Evolutionary conservation across 495 filamentous ascomycete species (phyloP), one percentile per base, ranked within the genome.

Genomic region (Daldinia concentrica): DNA sequence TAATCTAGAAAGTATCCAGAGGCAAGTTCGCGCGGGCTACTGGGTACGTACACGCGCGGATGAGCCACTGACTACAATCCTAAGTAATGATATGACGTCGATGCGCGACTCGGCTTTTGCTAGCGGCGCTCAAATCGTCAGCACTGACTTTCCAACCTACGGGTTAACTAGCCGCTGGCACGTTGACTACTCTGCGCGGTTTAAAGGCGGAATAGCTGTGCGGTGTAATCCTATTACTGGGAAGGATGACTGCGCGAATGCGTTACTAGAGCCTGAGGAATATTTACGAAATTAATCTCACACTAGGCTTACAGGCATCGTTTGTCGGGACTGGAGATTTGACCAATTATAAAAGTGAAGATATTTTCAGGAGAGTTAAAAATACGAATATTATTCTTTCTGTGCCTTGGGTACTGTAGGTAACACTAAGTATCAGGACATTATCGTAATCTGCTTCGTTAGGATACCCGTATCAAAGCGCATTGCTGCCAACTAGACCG

Each of bases 401-500:
- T 45, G 3, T 29, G 15, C 2, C 24, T 15, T 26, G 11, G 27
- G 14, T n/a, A 30, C 12, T 54, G 26, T 22, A 39, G 4, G 3
- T 50, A 30, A 5, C 24, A 6, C 11, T 24, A 30, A 4, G 27
- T 30, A n/a, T 54, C 36, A 64, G 6, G 45, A 19, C 4, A 19
- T 4, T n/a, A 68, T 58, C 27, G 50, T n/a, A 30, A 57, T 14
- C 29, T 62, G 58, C 3, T 45, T 30, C 12, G 0, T n/a, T 1
- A 6, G 27, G n/a, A 17, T 43, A 66, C 58, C 6, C 15, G 32
- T 7, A 34, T 66, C 58, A 24, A 55, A 58, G 62, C 29, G 19
- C 19, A 68, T 61, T 22, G 29, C 17, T 32, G 62, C 19, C 7
- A 6, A 24, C 60, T 76, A 75, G 51, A 71, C 65, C 17, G 43